Evolutionary conservation across 768 basidiomycete species (phyloP), one percentile per base, ranked within the genome.

Genomic region (Pilatotrama ljubarskyi): DNA sequence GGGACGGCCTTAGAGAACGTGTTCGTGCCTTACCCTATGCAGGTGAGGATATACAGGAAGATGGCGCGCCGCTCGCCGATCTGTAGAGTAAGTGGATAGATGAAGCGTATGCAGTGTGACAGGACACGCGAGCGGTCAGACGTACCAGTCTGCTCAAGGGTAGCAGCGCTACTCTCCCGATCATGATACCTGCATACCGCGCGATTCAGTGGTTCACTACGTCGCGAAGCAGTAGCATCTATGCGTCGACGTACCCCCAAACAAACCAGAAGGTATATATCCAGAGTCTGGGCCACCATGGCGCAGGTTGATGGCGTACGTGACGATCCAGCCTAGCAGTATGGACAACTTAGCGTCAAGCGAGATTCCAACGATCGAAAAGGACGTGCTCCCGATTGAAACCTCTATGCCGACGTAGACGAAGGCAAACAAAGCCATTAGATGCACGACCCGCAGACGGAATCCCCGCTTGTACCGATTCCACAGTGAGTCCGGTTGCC

Each of bases 91-190:
- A 20, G n/a, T 26, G 18, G 17, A 22, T 51, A 38, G 5, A 10
- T 11, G 4, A n/a, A 4, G 11, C 32, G 47, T 6, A n/a, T 14
- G 18, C 2, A 17, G 17, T 56, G 29, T 13, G 17, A 6, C n/a
- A n/a, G n/a, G n/a, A 10, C 29, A 32, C 10, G 10, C 29, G 25
- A 22, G 10, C 14, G n/a, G 43, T 24, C 3, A 4, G 7, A 56
- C 65, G 20, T 58, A 78, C 79, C 66, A 72, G 72, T 48, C 75
- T 70, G 62, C 81, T 86, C 8, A 85, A 69, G 67, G 78, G 80
- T 20, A 86, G 73, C 5, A 86, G 73, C 1, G 73, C 68, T 5
- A 87, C 70, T 25, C 86, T 76, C 0, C 85, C 85, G 4, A 83
- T 56, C 1, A 81, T 83, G n/a, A 85, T 66, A 15, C 80, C 80